Percentiles rank a stretch among this genome's conserved stretches.
These are phyloP conservation scores for Bassia scoparia DNA, from an alignment of 148 eudicot genomes.

Conservation along the genomic window DNA sequence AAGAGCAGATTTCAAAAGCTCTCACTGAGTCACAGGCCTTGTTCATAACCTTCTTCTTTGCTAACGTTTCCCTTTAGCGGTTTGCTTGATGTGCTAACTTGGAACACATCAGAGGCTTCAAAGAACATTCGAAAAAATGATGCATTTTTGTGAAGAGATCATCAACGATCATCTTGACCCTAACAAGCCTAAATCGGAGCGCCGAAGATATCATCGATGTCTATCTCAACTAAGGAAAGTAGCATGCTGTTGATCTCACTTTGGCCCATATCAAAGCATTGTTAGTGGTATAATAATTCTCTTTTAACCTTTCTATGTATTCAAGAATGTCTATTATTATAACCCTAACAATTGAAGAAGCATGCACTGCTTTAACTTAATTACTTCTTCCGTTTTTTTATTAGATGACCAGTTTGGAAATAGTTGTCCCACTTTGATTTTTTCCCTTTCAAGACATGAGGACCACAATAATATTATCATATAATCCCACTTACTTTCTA, in stretches of 20 bases:
- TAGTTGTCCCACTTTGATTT: too few species aligned
- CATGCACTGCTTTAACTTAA: too few species aligned
- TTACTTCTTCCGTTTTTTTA: too few species aligned
- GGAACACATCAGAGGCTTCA: conserved; percentile 18
- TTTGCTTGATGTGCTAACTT: conserved; percentile 29
- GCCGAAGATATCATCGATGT: conserved; percentile 29
- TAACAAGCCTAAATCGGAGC: not conserved
- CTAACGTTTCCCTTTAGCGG: conserved; percentile 26
- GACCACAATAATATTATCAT: too few species aligned
- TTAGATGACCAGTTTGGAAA: too few species aligned
- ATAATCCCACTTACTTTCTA: too few species aligned
- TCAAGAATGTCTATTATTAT: too few species aligned
- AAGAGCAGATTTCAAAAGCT: conserved; percentile 10
- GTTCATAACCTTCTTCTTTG: conserved; percentile 18
- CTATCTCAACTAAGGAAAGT: conserved; percentile 11
- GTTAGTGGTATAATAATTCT: not conserved
- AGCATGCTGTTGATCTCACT: conserved; percentile 20
- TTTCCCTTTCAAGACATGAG: too few species aligned
- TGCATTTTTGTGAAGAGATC: conserved; percentile 26
- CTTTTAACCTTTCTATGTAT: too few species aligned
- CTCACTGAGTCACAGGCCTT: conserved; percentile 15
- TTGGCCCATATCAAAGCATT: conserved; percentile 31
- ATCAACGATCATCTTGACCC: conserved; percentile 25
- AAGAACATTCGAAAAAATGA: conserved; percentile 23
- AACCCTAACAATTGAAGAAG: too few species aligned